Evolutionary conservation across 2,329 filamentous ascomycete species (phyloP), one percentile per base, ranked within the genome.

Genomic region (Pseudomassariella vexata): DNA sequence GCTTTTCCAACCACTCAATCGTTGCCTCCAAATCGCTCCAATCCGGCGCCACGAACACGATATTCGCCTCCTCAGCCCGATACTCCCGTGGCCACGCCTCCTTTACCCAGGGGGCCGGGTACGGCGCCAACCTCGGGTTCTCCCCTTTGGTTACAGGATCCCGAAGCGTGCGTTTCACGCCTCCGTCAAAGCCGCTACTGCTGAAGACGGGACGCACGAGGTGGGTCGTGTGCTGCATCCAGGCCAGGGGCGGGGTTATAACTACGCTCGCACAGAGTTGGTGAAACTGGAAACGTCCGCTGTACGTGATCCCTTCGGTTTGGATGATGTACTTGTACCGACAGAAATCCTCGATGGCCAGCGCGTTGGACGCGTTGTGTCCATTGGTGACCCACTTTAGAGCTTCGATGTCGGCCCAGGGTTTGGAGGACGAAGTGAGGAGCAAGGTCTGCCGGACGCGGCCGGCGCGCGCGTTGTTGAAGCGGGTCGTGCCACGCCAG

Each of bases 221-320:
- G 39, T 73, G 68, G 31, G 65, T 68, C 3, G 62, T 57, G 42
- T 70, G 68, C 56, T 71, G 65, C 48, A 68, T 48, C 60, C 65
- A 72, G 16, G 52, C 56, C 15, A 68, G 47, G 8, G 68, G 66
- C 32, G 68, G 65, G 3, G 62, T 63, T 22, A 73, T 43, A 4
- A 70, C 54, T 1, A 72, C 63, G 39, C 60, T 65, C 8, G 47
- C 56, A 46, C 69, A 73, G 29, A 70, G 60, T 50, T 66, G 66
- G 46, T 71, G 61, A 44, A 65, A 71, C 38, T 64, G 65, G 36
- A 73, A 62, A 9, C 68, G 61, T 2, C 69, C 69, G 33, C 60
- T 66, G 52, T 73, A 73, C 4, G 66, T 62, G n/a, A 73, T 55
- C 5, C 69, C 69, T 52, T 73, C 69, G 6, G 68, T 72, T 48